Evolutionary conservation across 164 flowering plant genomes (phyloP).

Genomic region (Nymphaea colorata): DNA sequence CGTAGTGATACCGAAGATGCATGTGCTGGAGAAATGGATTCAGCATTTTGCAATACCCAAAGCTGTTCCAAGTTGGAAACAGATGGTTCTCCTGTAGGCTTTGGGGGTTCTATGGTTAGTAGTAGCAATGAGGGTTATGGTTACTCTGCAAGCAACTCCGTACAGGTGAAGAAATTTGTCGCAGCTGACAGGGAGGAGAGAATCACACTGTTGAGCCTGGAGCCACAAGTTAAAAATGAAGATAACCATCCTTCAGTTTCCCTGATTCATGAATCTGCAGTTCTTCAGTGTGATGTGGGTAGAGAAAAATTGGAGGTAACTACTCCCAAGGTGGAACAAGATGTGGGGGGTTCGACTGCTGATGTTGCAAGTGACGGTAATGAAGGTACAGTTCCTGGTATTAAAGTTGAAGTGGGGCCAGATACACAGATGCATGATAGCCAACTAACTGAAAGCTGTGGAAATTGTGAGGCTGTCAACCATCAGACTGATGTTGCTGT

Average conservation of each 20-base stretch:
- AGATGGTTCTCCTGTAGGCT: constrained; percentile 17
- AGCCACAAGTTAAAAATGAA: constrained; percentile 5
- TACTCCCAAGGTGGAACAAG: background rate
- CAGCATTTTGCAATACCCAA: constrained; percentile 37
- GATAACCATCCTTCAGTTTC: background rate
- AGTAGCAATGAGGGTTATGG: constrained; percentile 16
- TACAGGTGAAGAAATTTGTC: constrained; percentile 3
- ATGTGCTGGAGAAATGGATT: constrained; percentile 42
- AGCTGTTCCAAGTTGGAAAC: constrained; percentile 34
- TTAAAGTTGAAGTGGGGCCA: background rate
- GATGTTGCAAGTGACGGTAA: background rate
- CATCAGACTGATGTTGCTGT: background rate
- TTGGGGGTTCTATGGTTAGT: constrained; percentile 7
- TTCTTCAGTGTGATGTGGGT: background rate
- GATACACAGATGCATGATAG: background rate
- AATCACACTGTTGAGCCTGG: constrained; percentile 5
- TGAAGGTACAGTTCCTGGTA: background rate
- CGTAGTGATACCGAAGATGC: constrained; percentile 69
- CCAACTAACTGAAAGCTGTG: background rate
- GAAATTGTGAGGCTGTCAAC: background rate
- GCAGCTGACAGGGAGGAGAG: constrained; percentile 6
- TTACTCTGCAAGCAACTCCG: constrained; percentile 5
- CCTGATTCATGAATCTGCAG: background rate
- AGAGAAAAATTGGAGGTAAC: background rate
- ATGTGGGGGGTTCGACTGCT: background rate